Conservation (phyloP, 208 protist species). For the Trypanosoma melophagium region DNA sequence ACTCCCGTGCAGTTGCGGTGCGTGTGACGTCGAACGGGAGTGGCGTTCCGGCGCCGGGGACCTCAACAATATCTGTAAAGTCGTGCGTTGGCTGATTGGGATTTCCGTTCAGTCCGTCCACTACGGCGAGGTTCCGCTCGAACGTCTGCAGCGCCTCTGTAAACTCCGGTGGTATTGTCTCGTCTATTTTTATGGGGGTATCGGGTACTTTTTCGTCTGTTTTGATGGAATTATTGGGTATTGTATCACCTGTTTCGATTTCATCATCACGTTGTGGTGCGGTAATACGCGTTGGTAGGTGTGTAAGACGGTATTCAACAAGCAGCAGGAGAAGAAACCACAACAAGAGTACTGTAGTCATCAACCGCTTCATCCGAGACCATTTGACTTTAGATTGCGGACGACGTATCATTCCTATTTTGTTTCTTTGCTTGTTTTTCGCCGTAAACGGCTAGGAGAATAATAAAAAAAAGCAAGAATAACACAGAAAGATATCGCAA, state of each 20-base stretch:
- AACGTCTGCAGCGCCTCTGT: slow-evolving; percentile 30
- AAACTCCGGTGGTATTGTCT: slow-evolving; percentile 13
- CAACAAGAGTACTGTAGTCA: not conserved
- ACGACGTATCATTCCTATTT: slow-evolving; percentile 17
- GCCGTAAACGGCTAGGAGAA: not conserved
- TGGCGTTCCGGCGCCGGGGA: slow-evolving; percentile 37
- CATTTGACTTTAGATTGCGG: not conserved
- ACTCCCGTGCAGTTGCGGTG: slow-evolving; percentile 28
- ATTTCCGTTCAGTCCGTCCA: slow-evolving; percentile 43
- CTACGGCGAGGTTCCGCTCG: slow-evolving; percentile 42
- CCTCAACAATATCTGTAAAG: slow-evolving; percentile 60
- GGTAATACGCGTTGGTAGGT: not conserved
- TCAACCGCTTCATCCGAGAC: not conserved
- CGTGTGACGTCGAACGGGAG: slow-evolving; percentile 45
- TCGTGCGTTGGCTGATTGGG: slow-evolving; percentile 56
- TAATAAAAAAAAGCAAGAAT: not conserved
- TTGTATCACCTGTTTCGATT: not conserved
- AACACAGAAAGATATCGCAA: not conserved
- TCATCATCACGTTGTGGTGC: not conserved
- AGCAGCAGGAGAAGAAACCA: slow-evolving; percentile 16
- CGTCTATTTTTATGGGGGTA: not conserved
- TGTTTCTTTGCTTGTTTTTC: not conserved
- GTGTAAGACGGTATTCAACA: slow-evolving; percentile 5
- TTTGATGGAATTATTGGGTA: not conserved
- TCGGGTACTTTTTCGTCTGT: not conserved